A percentile compares a stretch with the other conserved stretches of the same genome.
These are phyloP conservation scores for Malus sieversii DNA, from an alignment of 306 rosid species.

Conservation along the genomic window DNA sequence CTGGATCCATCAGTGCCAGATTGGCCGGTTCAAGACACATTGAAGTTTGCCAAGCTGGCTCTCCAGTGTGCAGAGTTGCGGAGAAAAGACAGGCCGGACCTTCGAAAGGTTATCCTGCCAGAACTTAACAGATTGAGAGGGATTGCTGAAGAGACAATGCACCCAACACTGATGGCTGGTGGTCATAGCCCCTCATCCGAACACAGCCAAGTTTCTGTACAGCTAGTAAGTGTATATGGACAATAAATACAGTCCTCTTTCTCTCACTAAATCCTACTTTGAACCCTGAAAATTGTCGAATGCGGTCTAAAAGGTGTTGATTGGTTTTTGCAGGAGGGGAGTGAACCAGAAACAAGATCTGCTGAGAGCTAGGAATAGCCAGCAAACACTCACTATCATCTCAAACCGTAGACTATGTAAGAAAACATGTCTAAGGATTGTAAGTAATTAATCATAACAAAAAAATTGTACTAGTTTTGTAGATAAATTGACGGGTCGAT, in stretches of 20 bases:
- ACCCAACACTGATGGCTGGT: neutral
- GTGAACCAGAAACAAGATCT: neutral
- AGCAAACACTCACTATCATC: neutral
- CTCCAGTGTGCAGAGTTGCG: constrained; percentile 72
- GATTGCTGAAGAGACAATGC: constrained; percentile 40
- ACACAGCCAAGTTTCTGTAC: constrained; percentile 47
- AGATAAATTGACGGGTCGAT: neutral
- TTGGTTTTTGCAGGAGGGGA: constrained; percentile 4
- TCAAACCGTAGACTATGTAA: neutral
- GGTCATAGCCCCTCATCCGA: constrained; percentile 4
- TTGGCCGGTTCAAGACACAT: constrained; percentile 72
- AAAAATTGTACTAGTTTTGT: neutral
- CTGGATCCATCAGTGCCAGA: constrained; percentile 64
- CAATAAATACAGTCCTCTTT: neutral
- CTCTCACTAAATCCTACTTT: neutral
- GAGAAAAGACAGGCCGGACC: constrained; percentile 83
- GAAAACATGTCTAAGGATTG: neutral
- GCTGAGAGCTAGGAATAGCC: neutral
- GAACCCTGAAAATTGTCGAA: neutral
- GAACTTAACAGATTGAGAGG: constrained; percentile 57
- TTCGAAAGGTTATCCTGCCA: constrained; percentile 54
- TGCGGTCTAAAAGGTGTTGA: neutral
- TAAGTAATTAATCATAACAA: neutral
- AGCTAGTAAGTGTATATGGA: constrained; percentile 36
- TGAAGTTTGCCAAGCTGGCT: constrained; percentile 54